Conservation (phyloP, 805 yeast species). For the Lachancea kluyveri region DNA sequence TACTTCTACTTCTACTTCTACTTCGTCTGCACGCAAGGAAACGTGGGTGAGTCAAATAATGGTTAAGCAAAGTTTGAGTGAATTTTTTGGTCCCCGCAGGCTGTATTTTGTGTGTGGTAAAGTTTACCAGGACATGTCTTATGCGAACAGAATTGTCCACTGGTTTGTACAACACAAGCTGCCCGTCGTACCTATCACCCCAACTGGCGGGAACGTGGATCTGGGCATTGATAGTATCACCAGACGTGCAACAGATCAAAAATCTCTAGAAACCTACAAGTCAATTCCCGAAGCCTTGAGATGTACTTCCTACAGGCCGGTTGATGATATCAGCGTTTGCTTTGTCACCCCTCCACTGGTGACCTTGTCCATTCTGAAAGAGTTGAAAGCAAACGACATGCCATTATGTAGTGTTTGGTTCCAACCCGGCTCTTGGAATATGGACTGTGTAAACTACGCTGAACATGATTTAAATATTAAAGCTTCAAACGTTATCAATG, state of each 20-base stretch:
- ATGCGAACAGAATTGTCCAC: constrained; percentile 50
- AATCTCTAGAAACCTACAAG: constrained; percentile 29
- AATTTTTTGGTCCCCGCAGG: constrained; percentile 11
- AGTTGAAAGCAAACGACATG: constrained; percentile 25
- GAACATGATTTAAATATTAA: constrained; percentile 28
- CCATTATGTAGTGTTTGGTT: constrained; percentile 59
- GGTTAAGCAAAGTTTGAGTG: constrained; percentile 10
- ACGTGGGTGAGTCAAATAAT: too few relatives aligned
- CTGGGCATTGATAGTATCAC: constrained; percentile 64
- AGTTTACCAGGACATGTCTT: constrained; percentile 63
- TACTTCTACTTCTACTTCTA: too few relatives aligned
- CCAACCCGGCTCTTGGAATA: constrained; percentile 75
- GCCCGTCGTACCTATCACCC: constrained; percentile 46
- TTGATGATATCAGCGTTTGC: constrained; percentile 50
- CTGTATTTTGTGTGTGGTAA: constrained; percentile 41
- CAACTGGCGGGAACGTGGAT: constrained; percentile 47
- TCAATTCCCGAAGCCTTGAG: constrained; percentile 28
- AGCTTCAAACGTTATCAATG: constrained; percentile 42
- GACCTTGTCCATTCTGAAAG: constrained; percentile 40
- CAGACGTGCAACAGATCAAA: constrained; percentile 40
- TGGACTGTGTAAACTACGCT: constrained; percentile 40
- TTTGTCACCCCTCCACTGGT: constrained; percentile 72
- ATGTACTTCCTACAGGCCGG: constrained; percentile 12
- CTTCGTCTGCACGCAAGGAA: too few relatives aligned
- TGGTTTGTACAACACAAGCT: constrained; percentile 13